Conservation (phyloP, 1,284 basidiomycete species). For the Peniophora sp. region DNA sequence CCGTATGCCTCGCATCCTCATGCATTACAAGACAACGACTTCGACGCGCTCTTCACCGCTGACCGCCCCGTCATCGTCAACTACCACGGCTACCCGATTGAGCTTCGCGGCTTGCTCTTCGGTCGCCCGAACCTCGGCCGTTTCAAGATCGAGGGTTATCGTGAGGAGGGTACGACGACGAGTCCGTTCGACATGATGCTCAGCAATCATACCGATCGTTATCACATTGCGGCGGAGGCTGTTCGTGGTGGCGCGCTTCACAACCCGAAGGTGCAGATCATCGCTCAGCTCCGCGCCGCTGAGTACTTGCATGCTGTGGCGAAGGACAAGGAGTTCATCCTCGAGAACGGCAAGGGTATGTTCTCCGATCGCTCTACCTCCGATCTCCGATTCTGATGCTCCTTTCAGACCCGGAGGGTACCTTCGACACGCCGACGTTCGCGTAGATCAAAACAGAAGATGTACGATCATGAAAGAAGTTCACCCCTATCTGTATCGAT, state of each 20-base stretch:
- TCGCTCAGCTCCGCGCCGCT: slow-evolving; percentile 44
- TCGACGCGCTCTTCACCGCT: slow-evolving; percentile 62
- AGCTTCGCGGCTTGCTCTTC: slow-evolving; percentile 56
- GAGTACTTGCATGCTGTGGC: slow-evolving; percentile 44
- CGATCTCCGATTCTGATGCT: slow-evolving; percentile 3
- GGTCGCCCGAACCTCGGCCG: slow-evolving; percentile 43
- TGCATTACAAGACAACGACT: slow-evolving; percentile 56
- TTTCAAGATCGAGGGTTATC: slow-evolving; percentile 49
- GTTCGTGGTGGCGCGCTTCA: slow-evolving; percentile 41
- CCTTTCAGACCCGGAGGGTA: slow-evolving; percentile 35
- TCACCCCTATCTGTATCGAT: no score
- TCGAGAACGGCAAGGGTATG: slow-evolving; percentile 46
- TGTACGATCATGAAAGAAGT: no score
- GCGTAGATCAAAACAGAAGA: background rate
- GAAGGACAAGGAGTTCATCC: slow-evolving; percentile 51
- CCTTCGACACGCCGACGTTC: slow-evolving; percentile 37
- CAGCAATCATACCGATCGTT: slow-evolving; percentile 56
- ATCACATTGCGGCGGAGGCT: slow-evolving; percentile 52
- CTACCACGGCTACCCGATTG: slow-evolving; percentile 78
- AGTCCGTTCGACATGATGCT: slow-evolving; percentile 71
- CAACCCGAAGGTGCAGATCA: slow-evolving; percentile 45
- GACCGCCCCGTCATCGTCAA: slow-evolving; percentile 72
- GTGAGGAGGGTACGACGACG: slow-evolving; percentile 65
- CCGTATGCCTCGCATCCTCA: slow-evolving; percentile 69
- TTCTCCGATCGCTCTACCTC: background rate